These are phyloP conservation scores for Cladobotryum protrusum DNA, from an alignment of 2,329 filamentous ascomycete genomes.

Conservation along the genomic window DNA sequence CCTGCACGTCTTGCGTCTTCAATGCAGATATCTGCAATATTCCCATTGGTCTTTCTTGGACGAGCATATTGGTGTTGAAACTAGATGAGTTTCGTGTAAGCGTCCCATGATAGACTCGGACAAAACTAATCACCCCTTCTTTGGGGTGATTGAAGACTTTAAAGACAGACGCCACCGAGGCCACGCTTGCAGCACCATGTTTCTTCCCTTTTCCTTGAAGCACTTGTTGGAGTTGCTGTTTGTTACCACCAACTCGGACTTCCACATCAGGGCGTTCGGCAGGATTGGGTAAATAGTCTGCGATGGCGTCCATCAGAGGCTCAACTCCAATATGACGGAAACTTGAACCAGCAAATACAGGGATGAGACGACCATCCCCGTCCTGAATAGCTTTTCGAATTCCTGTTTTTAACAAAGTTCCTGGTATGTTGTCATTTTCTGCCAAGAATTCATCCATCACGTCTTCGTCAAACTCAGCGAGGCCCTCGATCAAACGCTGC, in stretches of 20 bases:
- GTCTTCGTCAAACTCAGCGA: constrained; percentile 82
- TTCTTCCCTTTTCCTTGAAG: constrained; percentile 35
- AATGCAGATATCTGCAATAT: constrained; percentile 86
- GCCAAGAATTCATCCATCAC: constrained; percentile 83
- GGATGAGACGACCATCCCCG: constrained; percentile 67
- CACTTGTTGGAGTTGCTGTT: constrained; percentile 29
- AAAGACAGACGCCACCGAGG: constrained; percentile 66
- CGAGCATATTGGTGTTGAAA: constrained; percentile 80
- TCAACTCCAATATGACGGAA: constrained; percentile 93
- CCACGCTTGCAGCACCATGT: constrained; percentile 28
- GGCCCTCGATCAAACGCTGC: constrained; percentile 68
- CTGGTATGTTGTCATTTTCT: constrained; percentile 65
- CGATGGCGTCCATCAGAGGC: constrained; percentile 79
- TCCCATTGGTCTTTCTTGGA: constrained; percentile 73
- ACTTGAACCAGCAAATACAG: constrained; percentile 86
- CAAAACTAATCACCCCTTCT: constrained; percentile 82
- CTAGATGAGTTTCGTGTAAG: constrained; percentile 67
- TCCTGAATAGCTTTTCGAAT: constrained; percentile 66
- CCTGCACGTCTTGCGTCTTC: constrained; percentile 76
- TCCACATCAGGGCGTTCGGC: constrained; percentile 72
- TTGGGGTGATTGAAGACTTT: constrained; percentile 88
- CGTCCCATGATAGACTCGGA: constrained; percentile 83
- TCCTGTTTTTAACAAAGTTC: constrained; percentile 61
- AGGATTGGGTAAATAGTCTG: constrained; percentile 81
- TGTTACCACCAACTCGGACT: constrained; percentile 60